These are phyloP conservation scores for Moringa oleifera DNA, from an alignment of 345 rosid species.

Conservation along the genomic window DNA sequence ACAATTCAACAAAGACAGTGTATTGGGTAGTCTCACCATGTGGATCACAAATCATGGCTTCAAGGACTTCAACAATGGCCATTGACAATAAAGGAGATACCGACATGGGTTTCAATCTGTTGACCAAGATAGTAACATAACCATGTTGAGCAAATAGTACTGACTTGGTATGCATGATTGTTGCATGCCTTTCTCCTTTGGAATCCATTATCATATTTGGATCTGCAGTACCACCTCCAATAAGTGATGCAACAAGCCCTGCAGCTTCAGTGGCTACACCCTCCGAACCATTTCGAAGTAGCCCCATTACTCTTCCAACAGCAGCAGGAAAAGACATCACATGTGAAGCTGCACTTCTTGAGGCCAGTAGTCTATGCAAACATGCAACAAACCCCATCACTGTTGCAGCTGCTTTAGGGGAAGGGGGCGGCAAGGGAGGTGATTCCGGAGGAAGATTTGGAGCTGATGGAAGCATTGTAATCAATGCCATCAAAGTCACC, in stretches of 20 bases:
- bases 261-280: slow-evolving; percentile 95
- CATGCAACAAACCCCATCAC: slow-evolving; percentile 96
- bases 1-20: slow-evolving; percentile 91
- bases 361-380: slow-evolving; percentile 85
- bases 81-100: slow-evolving; percentile 92
- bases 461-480: slow-evolving; percentile 94
- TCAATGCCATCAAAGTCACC: slow-evolving; percentile 96
- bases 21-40: slow-evolving; percentile 97
- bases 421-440: slow-evolving; percentile 97
- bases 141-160: slow-evolving; percentile 76
- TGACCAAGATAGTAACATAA: slow-evolving; percentile 71
- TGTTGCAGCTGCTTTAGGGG: slow-evolving; percentile 99
- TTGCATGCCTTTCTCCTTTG: slow-evolving; percentile 91
- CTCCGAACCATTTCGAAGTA: slow-evolving; percentile 97
- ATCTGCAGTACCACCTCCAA: slow-evolving; percentile 83
- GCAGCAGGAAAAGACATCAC: slow-evolving; percentile 99
- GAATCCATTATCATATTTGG: slow-evolving; percentile 54
- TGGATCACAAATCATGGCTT: slow-evolving; percentile 98
- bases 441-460: slow-evolving; percentile 93
- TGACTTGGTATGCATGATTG: slow-evolving; percentile 93
- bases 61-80: slow-evolving; percentile 96
- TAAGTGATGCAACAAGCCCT: slow-evolving; percentile 77
- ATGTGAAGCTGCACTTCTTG: slow-evolving; percentile 92
- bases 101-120: slow-evolving; percentile 90
- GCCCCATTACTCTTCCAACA: slow-evolving; percentile 98